Conservation (phyloP, 495 filamentous ascomycete genomes). For the Penicillium lividum region DNA sequence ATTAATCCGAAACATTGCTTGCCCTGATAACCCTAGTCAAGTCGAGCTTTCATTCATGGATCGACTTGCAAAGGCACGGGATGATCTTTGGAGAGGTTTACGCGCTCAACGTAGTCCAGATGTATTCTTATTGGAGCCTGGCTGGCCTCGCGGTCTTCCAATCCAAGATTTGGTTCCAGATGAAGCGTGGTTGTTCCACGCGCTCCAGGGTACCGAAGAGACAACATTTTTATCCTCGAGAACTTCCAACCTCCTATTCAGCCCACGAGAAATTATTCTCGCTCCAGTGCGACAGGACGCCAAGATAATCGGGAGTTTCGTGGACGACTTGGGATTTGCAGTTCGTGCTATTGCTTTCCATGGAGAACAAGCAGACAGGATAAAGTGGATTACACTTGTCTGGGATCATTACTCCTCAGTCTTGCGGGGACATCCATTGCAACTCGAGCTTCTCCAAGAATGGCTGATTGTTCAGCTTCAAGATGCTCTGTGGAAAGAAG, state of each 20-base stretch:
- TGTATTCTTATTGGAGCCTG: no score
- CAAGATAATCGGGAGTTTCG: background rate
- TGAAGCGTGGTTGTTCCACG: background rate
- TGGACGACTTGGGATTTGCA: background rate
- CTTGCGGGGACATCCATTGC: background rate
- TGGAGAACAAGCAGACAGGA: background rate
- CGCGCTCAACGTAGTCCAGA: background rate
- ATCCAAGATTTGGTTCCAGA: background rate
- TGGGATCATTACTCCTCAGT: slow-evolving; percentile 7
- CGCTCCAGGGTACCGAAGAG: background rate
- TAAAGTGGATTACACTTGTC: background rate
- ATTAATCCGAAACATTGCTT: background rate
- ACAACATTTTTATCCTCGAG: slow-evolving; percentile 3
- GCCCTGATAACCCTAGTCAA: background rate
- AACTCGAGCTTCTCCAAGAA: background rate
- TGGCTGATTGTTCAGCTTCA: background rate
- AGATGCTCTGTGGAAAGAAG: no score
- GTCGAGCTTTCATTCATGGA: slow-evolving; percentile 2
- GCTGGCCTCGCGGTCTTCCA: slow-evolving; percentile 6
- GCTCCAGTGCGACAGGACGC: background rate
- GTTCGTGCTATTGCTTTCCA: background rate
- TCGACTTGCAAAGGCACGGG: background rate
- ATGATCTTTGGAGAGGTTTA: background rate
- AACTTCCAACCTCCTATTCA: background rate
- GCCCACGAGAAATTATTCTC: background rate